Evolutionary conservation across 768 basidiomycete species (phyloP), one percentile per base, ranked within the genome.

Genomic region (Calocybe indica): DNA sequence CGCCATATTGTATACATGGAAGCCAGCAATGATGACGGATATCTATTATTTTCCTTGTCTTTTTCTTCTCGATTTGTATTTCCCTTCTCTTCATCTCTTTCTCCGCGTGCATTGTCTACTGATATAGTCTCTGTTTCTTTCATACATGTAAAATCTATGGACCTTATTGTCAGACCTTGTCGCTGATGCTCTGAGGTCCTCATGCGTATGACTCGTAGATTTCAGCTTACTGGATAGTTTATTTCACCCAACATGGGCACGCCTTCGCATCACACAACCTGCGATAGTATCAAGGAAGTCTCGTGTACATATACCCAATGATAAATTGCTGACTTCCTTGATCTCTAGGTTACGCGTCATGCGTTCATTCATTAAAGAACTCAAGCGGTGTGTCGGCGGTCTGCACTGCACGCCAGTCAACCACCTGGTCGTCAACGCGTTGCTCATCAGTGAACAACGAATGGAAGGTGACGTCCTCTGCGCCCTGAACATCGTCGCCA

Each of bases 401-500:
- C 53, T 88, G 85, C 52, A 89, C 75, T 7, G 86, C 87, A 47
- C 75, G 69, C 75, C 78, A 88, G 43, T 71, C 72, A 9, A 69
- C 75, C 1, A 82, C 78, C 28, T 70, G 73, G 7, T 71, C 73
- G 38, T 74, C 72, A 46, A 75, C 70, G 45, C 62, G 62, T 49
- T 73, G 75, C 55, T 83, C 83, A 34, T 82, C 73, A 8, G 78
- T 86, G 63, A 78, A 81, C 37, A 89, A 60, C 3, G 85, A 86
- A 60, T 90, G 88, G 65, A 88, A 88, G 36, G 50, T 65, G 45
- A 88, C 76, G 52, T 86, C 83, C 51, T 80, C 75, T 1, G 67
- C 65, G 37, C 83, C 85, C 84, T 88, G 22, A 22, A 22, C 22
- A 22, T 22, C 22, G 22, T 22, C 22, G 47, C 11, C 40, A 34